phyloP scores from a whole-genome alignment of 371 early-diverging fungal genomes.

The Nematocida homosporus region DNA sequence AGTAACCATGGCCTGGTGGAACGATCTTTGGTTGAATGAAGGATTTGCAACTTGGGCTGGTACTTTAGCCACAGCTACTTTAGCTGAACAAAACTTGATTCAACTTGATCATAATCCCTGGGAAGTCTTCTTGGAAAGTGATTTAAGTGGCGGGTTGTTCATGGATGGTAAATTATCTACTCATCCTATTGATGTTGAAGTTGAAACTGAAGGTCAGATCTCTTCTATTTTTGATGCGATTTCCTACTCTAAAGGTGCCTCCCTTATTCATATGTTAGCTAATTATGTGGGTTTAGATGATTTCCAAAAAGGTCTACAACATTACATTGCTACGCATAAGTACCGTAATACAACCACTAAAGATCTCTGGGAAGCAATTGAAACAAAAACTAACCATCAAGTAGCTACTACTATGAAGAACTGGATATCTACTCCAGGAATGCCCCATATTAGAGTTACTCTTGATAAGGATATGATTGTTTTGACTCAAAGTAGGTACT shows the following conservation, averaged over 20 bases:
- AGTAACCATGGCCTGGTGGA: conserved; percentile 85
- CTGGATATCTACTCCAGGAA: conserved; percentile 81
- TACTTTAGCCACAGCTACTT: conserved; percentile 73
- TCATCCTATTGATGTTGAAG: conserved; percentile 83
- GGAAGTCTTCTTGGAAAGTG: conserved; percentile 71
- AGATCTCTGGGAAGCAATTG: conserved; percentile 78
- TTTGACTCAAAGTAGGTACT: conserved; percentile 40
- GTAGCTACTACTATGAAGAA: conserved; percentile 75
- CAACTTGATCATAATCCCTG: conserved; percentile 62
- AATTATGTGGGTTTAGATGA: conserved; percentile 73
- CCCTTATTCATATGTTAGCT: conserved; percentile 81
- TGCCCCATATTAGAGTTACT: conserved; percentile 71
- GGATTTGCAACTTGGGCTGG: conserved; percentile 90
- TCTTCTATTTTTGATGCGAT: conserved; percentile 75
- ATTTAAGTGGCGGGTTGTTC: conserved; percentile 72
- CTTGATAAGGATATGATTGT: conserved; percentile 9
- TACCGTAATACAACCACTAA: conserved; percentile 76
- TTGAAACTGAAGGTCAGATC: conserved; percentile 74
- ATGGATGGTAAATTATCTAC: conserved; percentile 76
- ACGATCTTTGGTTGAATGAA: conserved; percentile 87
- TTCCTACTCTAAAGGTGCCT: conserved; percentile 82
- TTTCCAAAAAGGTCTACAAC: conserved; percentile 71
- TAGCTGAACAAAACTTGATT: conserved; percentile 72
- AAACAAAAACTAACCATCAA: conserved; percentile 71
- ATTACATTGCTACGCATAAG: conserved; percentile 75